Evolutionary conservation across 129 eudicot species (phyloP).

Genomic region (Pittosporum tobira): DNA sequence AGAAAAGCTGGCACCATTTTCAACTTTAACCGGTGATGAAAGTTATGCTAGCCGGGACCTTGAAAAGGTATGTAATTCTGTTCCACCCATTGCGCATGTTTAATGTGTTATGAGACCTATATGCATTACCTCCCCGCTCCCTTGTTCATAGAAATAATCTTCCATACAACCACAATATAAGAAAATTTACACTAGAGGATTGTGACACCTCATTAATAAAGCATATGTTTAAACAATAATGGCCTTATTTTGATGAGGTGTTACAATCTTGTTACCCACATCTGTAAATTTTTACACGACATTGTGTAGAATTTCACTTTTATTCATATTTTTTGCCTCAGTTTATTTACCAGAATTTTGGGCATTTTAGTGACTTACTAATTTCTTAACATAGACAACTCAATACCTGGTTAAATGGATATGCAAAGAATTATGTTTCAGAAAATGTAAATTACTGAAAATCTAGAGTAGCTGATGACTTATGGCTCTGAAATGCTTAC

Average conservation of each 20-base stretch:
- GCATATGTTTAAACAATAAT: too few species aligned
- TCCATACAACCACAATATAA: too few species aligned
- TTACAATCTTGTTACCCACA: too few species aligned
- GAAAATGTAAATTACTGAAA: not conserved
- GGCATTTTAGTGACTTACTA: not conserved
- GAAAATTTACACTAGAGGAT: too few species aligned
- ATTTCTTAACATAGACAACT: too few species aligned
- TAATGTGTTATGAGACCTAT: not conserved
- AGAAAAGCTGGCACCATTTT: conserved; percentile 72
- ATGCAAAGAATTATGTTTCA: not conserved
- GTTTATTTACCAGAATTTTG: not conserved
- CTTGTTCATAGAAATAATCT: too few species aligned
- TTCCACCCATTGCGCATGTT: not conserved
- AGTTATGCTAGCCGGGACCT: conserved; percentile 96
- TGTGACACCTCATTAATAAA: too few species aligned
- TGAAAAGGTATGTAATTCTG: conserved; percentile 53
- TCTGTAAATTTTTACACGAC: too few species aligned
- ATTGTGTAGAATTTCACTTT: too few species aligned
- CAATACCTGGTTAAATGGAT: not conserved
- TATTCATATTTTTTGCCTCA: too few species aligned
- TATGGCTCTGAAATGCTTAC: conserved; percentile 12
- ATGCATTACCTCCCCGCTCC: not conserved
- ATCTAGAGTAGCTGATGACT: not conserved
- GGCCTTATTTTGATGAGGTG: too few species aligned
- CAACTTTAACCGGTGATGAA: conserved; percentile 58